phyloP scores from a whole-genome alignment of 192 early-diverging fungal genomes.

The Chytriomyces hyalinus region DNA sequence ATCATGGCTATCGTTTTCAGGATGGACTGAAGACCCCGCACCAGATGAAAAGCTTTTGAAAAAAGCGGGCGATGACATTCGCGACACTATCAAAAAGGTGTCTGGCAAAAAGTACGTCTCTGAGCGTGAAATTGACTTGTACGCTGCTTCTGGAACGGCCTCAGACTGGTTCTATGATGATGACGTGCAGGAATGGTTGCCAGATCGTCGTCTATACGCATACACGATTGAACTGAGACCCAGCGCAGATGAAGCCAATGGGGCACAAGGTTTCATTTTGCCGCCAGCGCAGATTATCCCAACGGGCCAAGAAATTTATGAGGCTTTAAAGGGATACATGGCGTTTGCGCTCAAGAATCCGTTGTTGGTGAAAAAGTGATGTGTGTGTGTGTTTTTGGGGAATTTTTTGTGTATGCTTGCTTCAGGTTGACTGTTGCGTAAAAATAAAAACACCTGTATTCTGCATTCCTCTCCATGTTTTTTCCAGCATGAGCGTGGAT shows the following conservation, averaged over 20 bases:
- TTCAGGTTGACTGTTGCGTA: too few species aligned
- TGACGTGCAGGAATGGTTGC: conserved; percentile 35
- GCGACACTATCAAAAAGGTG: conserved; percentile 40
- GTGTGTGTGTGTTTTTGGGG: too few species aligned
- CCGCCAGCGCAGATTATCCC: conserved; percentile 62
- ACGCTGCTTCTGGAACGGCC: conserved; percentile 58
- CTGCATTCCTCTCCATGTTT: too few species aligned
- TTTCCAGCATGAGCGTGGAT: too few species aligned
- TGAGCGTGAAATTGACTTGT: conserved; percentile 57
- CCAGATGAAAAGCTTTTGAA: conserved; percentile 50
- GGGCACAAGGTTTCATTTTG: conserved; percentile 58
- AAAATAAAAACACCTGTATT: too few species aligned
- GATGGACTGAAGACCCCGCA: conserved; percentile 48
- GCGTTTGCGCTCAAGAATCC: conserved; percentile 27
- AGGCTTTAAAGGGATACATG: conserved; percentile 23
- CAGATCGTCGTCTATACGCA: conserved; percentile 50
- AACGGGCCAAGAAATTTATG: conserved; percentile 47
- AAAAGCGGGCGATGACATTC: conserved; percentile 49
- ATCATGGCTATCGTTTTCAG: conserved; percentile 35
- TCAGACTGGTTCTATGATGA: conserved; percentile 63
- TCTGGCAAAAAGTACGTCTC: conserved; percentile 57
- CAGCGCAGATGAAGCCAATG: conserved; percentile 38
- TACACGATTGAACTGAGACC: conserved; percentile 66
- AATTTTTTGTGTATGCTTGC: too few species aligned
- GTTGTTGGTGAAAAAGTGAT: conserved; percentile 8